Evolutionary conservation across 495 filamentous ascomycete species (phyloP).

Genomic region (Cercophora scortea): DNA sequence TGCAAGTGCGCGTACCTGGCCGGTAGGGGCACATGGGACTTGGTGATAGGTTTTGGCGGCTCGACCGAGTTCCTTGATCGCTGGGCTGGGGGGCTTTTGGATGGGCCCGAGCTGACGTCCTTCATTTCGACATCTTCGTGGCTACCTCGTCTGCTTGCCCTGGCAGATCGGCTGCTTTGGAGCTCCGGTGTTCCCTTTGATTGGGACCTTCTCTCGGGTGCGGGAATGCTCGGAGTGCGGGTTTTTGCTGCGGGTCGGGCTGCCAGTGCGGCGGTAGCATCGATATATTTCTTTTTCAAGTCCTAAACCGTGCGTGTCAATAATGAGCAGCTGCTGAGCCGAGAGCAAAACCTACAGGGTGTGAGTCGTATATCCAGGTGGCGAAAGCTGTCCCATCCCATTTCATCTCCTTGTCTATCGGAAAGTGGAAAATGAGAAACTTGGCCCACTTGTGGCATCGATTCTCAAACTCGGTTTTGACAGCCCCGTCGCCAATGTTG

Average conservation of each 20-base stretch:
- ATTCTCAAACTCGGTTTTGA: constrained; percentile 29
- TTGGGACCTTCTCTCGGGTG: background rate
- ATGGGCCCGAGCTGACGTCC: background rate
- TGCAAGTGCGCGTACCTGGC: background rate
- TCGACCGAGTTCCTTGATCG: background rate
- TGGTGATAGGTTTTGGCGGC: background rate
- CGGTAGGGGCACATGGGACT: background rate
- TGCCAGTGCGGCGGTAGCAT: constrained; percentile 4
- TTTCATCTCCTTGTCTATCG: constrained; percentile 18
- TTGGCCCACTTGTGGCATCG: constrained; percentile 26
- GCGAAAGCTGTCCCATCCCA: constrained; percentile 31
- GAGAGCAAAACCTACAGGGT: constrained; percentile 22
- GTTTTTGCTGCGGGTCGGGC: background rate
- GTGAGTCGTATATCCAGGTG: constrained; percentile 21
- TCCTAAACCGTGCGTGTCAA: constrained; percentile 4
- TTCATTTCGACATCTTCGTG: constrained; percentile 5
- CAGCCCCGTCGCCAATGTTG: constrained; percentile 31
- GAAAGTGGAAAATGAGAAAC: constrained; percentile 36
- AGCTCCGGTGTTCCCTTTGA: background rate
- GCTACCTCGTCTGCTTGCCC: constrained; percentile 2
- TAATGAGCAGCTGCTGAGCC: background rate
- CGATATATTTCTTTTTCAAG: constrained; percentile 6
- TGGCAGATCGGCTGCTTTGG: constrained; percentile 7
- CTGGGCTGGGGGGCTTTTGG: constrained; percentile 6
- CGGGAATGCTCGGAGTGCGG: too few species aligned